These are phyloP conservation scores for Talaromyces rugulosus DNA, from an alignment of 2,329 filamentous ascomycete species.

Conservation along the genomic window DNA sequence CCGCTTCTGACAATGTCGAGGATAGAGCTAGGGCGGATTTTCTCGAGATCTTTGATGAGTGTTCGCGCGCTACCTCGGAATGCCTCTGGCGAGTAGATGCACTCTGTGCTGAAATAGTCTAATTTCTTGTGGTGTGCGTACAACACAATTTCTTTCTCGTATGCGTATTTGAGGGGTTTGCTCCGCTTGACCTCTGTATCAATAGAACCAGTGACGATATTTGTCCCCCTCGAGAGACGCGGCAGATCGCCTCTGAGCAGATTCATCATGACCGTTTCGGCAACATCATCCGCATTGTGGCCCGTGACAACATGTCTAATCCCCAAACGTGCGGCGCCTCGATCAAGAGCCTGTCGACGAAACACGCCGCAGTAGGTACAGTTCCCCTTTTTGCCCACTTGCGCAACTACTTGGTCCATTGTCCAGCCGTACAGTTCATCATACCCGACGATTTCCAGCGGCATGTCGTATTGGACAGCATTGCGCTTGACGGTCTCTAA, in stretches of 20 bases:
- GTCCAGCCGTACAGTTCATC: constrained; percentile 96
- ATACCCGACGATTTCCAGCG: constrained; percentile 87
- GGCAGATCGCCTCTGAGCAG: constrained; percentile 85
- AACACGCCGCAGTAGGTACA: constrained; percentile 99
- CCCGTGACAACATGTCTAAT: constrained; percentile 95
- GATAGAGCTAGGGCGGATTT: constrained; percentile 88
- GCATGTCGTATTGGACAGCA: constrained; percentile 84
- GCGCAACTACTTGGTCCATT: constrained; percentile 97
- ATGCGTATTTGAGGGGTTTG: constrained; percentile 96
- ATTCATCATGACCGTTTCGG: constrained; percentile 98
- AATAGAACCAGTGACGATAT: constrained; percentile 74
- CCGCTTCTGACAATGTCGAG: constrained; percentile 91
- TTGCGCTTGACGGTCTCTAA: constrained; percentile 96
- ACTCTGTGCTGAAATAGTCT: constrained; percentile 98
- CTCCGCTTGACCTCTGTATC: constrained; percentile 88
- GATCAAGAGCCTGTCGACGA: constrained; percentile 84
- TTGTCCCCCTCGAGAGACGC: constrained; percentile 80
- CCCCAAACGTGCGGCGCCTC: constrained; percentile 79
- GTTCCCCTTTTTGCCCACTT: constrained; percentile 96
- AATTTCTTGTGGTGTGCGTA: constrained; percentile 96
- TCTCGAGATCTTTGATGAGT: constrained; percentile 92
- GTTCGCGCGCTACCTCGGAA: constrained; percentile 89
- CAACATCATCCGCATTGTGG: constrained; percentile 95
- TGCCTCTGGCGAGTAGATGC: constrained; percentile 95
- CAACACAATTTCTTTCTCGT: constrained; percentile 97